Evolutionary conservation across 1,139 yeast genomes (phyloP).

Genomic region (Blastobotrys elegans): DNA sequence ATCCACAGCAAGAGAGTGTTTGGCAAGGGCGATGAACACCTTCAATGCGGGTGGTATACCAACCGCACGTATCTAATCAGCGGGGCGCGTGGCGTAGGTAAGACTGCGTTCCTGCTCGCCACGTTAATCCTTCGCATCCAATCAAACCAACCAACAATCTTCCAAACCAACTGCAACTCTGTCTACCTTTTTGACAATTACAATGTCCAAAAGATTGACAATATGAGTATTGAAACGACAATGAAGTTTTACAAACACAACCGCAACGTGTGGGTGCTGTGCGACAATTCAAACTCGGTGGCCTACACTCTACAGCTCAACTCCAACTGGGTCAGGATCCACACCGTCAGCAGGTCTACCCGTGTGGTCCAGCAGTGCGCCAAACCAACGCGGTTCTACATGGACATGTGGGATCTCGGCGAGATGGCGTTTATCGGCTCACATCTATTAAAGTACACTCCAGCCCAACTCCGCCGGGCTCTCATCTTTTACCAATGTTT

Average conservation of each 20-base stretch:
- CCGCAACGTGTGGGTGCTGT: constrained; percentile 11
- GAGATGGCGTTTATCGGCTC: constrained; percentile 9
- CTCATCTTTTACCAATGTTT: constrained; percentile 4
- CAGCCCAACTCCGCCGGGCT: constrained; percentile 5
- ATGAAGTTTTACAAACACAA: constrained; percentile 1
- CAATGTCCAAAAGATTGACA: constrained; percentile 1
- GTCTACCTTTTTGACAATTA: constrained; percentile 10
- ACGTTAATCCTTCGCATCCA: constrained; percentile 7
- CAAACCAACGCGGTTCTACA: not conserved
- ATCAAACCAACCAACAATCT: constrained; percentile 6
- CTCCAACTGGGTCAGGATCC: constrained; percentile 10
- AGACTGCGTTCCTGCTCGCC: constrained; percentile 8
- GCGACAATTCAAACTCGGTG: constrained; percentile 3
- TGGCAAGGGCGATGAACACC: not conserved
- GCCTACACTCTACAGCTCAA: not conserved
- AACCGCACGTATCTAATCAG: constrained; percentile 9
- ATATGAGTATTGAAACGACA: not conserved
- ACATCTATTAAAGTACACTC: not conserved
- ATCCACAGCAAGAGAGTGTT: not conserved
- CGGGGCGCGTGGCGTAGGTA: constrained; percentile 8
- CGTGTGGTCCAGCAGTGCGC: not conserved
- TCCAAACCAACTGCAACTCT: not conserved
- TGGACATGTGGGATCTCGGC: constrained; percentile 6
- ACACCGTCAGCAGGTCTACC: not conserved
- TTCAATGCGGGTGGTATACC: constrained; percentile 12